Percentiles rank a stretch among this genome's conserved stretches.
Evolutionary conservation across 306 rosid species (phyloP).

Genomic region (Fragaria nilgerrensis): DNA sequence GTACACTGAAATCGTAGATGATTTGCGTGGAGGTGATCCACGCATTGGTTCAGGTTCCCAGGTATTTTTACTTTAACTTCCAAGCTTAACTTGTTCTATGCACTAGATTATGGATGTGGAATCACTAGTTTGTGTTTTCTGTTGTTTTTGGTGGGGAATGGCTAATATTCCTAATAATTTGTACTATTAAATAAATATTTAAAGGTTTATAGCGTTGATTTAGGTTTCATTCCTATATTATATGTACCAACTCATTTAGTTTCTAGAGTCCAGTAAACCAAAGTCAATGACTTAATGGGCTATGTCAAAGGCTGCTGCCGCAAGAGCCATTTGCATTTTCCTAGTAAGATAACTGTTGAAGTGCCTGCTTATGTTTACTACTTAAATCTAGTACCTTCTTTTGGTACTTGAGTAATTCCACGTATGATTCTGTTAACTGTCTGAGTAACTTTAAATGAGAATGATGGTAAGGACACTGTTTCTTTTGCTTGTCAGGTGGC

Average conservation of each 20-base stretch:
- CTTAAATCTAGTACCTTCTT: neutral
- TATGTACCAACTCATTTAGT: neutral
- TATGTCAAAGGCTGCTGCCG: neutral
- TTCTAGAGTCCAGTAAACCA: neutral
- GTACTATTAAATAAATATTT: neutral
- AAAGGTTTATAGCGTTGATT: neutral
- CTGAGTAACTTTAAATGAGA: neutral
- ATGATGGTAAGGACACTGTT: slow-evolving; percentile 2
- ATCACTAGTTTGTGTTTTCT: neutral
- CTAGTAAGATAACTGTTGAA: neutral
- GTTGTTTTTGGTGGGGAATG: neutral
- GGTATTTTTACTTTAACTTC: slow-evolving; percentile 46
- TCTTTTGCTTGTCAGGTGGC: slow-evolving; percentile 66
- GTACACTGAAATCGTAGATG: slow-evolving; percentile 89
- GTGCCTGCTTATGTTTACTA: neutral
- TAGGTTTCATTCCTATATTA: neutral
- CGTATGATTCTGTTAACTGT: slow-evolving; percentile 8
- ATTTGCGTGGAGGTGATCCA: slow-evolving; percentile 91
- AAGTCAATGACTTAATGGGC: neutral
- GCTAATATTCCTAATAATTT: neutral
- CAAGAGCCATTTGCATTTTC: neutral
- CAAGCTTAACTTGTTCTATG: neutral
- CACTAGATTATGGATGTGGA: neutral
- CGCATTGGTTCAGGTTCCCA: slow-evolving; percentile 98
- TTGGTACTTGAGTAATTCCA: neutral